Percentiles rank a stretch among this genome's conserved stretches.
phyloP scores from a whole-genome alignment of 1,139 yeast genomes.

The Debaryomyces subglobosus region DNA sequence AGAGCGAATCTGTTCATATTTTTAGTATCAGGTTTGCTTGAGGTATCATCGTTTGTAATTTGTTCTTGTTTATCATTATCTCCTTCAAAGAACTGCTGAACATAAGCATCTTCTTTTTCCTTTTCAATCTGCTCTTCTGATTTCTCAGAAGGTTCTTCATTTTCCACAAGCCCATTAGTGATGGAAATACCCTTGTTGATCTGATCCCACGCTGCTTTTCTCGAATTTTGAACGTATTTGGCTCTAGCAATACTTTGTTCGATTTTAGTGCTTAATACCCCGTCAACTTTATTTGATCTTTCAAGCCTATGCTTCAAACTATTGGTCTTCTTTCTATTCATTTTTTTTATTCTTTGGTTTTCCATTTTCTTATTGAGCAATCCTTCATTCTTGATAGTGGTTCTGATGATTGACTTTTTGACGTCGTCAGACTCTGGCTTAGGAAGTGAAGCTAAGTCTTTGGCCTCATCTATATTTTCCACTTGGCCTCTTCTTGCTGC shows the following conservation, averaged over 20 bases:
- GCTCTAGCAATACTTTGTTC: constrained; percentile 67
- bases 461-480: constrained; percentile 46
- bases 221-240: constrained; percentile 57
- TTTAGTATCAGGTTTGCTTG: constrained; percentile 11
- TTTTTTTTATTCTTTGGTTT: constrained; percentile 39
- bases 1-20: constrained; percentile 48
- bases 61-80: constrained; percentile 27
- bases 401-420: constrained; percentile 65
- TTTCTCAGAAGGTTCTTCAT: constrained; percentile 12
- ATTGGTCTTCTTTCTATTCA: constrained; percentile 36
- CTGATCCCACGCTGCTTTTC: constrained; percentile 76
- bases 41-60: constrained; percentile 14
- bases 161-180: constrained; percentile 19
- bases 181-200: constrained; percentile 54
- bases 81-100: constrained; percentile 34
- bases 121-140: constrained; percentile 27
- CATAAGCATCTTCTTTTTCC: constrained; percentile 41
- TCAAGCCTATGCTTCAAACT: constrained; percentile 45
- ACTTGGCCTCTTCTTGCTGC: constrained; percentile 73
- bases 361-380: constrained; percentile 59
- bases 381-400: constrained; percentile 68
- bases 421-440: constrained; percentile 61
- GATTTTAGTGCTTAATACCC: constrained; percentile 61
- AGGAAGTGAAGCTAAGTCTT: constrained; percentile 53
- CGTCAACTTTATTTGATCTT: constrained; percentile 55